Conservation (phyloP, 1,284 basidiomycete genomes). For the Cryptococcus sp. region DNA sequence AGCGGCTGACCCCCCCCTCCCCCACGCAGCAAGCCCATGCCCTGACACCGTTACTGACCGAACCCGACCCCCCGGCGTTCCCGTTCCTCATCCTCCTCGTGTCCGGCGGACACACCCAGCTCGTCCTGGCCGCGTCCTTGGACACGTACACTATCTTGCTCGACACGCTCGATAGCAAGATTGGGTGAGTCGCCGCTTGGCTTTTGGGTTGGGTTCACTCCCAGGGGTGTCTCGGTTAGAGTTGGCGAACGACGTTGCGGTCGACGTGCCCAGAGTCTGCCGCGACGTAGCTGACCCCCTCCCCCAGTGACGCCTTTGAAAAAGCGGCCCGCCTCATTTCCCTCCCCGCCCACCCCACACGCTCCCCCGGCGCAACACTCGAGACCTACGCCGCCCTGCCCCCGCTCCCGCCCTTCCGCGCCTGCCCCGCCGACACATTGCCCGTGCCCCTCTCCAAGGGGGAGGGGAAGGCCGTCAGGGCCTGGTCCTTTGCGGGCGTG, state of each 20-base stretch:
- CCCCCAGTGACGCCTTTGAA: conserved; percentile 63
- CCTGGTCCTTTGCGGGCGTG: conserved; percentile 73
- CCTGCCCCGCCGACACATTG: conserved; percentile 50
- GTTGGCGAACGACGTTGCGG: not conserved
- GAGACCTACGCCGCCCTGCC: conserved; percentile 58
- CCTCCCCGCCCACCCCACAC: conserved; percentile 59
- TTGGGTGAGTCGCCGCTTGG: conserved; percentile 55
- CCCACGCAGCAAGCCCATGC: conserved; percentile 87
- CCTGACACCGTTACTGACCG: conserved; percentile 74
- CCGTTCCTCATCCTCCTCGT: conserved; percentile 85
- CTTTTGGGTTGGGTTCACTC: not conserved
- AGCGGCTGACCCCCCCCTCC: not conserved
- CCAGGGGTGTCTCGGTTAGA: not conserved
- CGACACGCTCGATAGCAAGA: conserved; percentile 69
- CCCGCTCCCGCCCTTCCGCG: conserved; percentile 26
- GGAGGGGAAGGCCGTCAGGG: conserved; percentile 41
- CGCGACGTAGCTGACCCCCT: too few relatives aligned
- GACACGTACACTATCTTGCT: conserved; percentile 68
- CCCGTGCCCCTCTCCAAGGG: conserved; percentile 55
- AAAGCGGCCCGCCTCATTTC: conserved; percentile 68
- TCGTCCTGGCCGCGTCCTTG: conserved; percentile 66
- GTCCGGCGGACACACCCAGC: conserved; percentile 86
- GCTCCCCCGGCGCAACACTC: conserved; percentile 66
- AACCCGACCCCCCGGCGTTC: conserved; percentile 59
- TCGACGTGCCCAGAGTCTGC: too few relatives aligned